Base-by-base conservation (phyloP, 2,329 filamentous ascomycete species). In the Leptoxyphium fumago region DNA sequence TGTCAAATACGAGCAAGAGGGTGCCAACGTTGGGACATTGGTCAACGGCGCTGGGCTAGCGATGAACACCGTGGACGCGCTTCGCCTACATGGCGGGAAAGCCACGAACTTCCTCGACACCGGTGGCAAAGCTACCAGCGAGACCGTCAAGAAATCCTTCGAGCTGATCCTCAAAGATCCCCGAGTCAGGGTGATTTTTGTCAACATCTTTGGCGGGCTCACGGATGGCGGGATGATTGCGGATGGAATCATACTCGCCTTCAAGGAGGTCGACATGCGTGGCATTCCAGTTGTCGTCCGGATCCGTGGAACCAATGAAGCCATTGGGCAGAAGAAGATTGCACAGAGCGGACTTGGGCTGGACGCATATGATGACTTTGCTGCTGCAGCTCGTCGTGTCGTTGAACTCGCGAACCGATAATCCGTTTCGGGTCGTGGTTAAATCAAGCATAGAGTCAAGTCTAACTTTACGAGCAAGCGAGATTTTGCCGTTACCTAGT, bases 41-140 rank as follows among this genome's bases (percentile, higher is more conserved):
- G 85, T 94, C 50, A 94, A 94, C 56, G 86, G 87, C 38, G 87
- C 88, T 0, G 87, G 87, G 0, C 73, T 94, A 1, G 86, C 86
- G 0, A 91, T 94, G 83, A 91, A 91, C 59, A 94, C 86, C 0
- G 78, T 88, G 47, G 87, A 94, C 59, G 82, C 83, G 0, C 74
- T 94, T 1, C 70, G 74, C 2, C 65, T 77, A 10, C 74, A 77
- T 44, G 80, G 80, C 8, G 84, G 84, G 2, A 64, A 69, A 29
- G 80, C 80, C 18, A 77, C 84, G 10, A 94, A 94, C 55, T 94
- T 94, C 60, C 71, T 94, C 44, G 87, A 94, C 60, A 93, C 84
- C 0, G 87, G 88, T 26, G 87, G 87, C 30, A 91, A 93, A 61
- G 87, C 87, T 0, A 94, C 86, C 0, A 75, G 76, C 28, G 77